phyloP scores from a whole-genome alignment of 495 filamentous ascomycete genomes.

The Ramalina intermedia region DNA sequence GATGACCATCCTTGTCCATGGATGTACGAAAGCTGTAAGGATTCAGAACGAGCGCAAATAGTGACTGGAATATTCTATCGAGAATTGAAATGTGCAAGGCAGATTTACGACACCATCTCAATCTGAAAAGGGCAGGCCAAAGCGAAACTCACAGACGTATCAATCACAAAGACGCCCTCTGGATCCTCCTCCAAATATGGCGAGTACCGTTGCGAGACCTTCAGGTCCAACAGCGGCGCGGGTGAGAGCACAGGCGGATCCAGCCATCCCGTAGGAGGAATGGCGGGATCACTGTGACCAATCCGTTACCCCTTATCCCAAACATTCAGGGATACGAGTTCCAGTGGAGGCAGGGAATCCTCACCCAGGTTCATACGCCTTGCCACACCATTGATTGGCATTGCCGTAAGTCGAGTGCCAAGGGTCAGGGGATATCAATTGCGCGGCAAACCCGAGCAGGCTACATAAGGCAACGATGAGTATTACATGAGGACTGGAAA shows the following conservation, averaged over 20 bases:
- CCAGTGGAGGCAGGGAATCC: neutral
- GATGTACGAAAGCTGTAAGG: conserved; percentile 29
- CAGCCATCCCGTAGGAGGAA: conserved; percentile 47
- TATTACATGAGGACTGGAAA: too few relatives aligned
- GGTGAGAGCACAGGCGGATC: conserved; percentile 27
- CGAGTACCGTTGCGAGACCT: conserved; percentile 42
- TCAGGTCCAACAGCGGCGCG: conserved; percentile 38
- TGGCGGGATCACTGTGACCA: conserved; percentile 32
- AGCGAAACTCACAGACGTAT: conserved; percentile 22
- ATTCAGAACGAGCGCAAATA: neutral
- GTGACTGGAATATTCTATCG: too few relatives aligned
- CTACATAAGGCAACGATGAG: too few relatives aligned
- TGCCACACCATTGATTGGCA: conserved; percentile 37
- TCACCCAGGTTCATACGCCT: conserved; percentile 38
- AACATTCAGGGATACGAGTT: neutral
- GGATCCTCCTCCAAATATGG: conserved; percentile 44
- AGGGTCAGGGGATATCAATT: too few relatives aligned
- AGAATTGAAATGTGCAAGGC: too few relatives aligned
- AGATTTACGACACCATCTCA: neutral
- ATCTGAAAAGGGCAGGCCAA: neutral
- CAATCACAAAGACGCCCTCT: conserved; percentile 42
- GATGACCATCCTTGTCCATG: conserved; percentile 30
- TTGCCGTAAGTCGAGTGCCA: too few relatives aligned
- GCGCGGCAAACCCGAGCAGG: too few relatives aligned
- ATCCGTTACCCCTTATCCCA: neutral